Percentiles rank a stretch among this genome's conserved stretches.
Evolutionary conservation across 2,329 filamentous ascomycete species (phyloP).

Genomic region (Pseudogymnoascus sp.): DNA sequence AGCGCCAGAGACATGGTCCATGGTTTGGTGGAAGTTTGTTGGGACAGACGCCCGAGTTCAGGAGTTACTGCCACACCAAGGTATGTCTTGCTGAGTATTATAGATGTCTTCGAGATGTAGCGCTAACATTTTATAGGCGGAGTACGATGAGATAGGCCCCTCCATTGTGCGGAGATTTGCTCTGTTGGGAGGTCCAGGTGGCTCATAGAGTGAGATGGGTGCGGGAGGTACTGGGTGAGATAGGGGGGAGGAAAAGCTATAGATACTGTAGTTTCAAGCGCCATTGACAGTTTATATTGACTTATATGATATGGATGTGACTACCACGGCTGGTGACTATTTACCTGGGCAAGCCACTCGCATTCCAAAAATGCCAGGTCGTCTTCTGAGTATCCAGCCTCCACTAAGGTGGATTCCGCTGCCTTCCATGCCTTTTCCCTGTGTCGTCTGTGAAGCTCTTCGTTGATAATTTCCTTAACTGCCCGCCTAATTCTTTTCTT

Average conservation of each 20-base stretch:
- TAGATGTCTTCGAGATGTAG: background rate
- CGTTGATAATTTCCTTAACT: background rate
- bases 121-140: slow-evolving; percentile 22
- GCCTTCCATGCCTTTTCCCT: no score
- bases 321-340: background rate
- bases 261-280: slow-evolving; percentile 10
- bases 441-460: background rate
- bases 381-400: background rate
- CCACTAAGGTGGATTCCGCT: background rate
- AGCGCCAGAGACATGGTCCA: slow-evolving; percentile 90
- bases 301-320: no score
- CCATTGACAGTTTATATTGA: background rate
- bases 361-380: background rate
- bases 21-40: slow-evolving; percentile 98
- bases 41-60: slow-evolving; percentile 95
- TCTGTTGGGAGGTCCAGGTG: slow-evolving; percentile 82
- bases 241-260: slow-evolving; percentile 5
- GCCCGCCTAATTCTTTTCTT: background rate
- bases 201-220: slow-evolving; percentile 42
- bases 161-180: slow-evolving; percentile 94
- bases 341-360: background rate
- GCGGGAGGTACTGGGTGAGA: background rate
- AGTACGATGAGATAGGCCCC: slow-evolving; percentile 93
- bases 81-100: slow-evolving; percentile 30
- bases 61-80: slow-evolving; percentile 97